Percentiles rank a stretch among this genome's conserved stretches.
Evolutionary conservation across 2,329 filamentous ascomycete genomes (phyloP).

Genomic region (Aspergillus eucalypticola): DNA sequence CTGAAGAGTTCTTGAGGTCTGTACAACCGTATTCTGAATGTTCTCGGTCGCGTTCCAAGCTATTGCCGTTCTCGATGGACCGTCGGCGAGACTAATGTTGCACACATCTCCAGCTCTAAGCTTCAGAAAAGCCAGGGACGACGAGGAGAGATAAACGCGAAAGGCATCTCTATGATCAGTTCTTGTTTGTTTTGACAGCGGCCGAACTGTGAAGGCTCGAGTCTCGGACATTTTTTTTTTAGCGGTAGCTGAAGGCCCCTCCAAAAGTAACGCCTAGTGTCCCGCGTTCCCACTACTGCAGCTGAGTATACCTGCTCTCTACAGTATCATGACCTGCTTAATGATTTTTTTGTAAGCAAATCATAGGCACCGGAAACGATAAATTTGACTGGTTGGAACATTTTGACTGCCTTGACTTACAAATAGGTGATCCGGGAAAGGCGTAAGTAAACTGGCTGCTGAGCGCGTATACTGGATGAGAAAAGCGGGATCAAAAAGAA

Average conservation of each 20-base stretch:
- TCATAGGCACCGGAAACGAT: too few species aligned
- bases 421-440: too few species aligned
- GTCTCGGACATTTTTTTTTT: conserved; percentile 37
- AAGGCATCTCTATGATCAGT: conserved; percentile 59
- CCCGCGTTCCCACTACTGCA: not conserved
- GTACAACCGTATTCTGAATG: conserved; percentile 66
- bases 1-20: conserved; percentile 73
- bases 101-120: conserved; percentile 62
- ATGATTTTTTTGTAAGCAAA: not conserved
- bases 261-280: not conserved
- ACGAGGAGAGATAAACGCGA: conserved; percentile 58
- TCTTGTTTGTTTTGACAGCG: conserved; percentile 51
- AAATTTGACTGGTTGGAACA: not conserved
- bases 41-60: conserved; percentile 64
- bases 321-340: not conserved
- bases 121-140: conserved; percentile 57
- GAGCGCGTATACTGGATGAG: too few species aligned
- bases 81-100: conserved; percentile 38
- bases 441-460: too few species aligned
- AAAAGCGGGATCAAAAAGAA: too few species aligned
- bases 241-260: not conserved
- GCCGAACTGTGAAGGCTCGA: conserved; percentile 55
- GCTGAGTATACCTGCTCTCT: not conserved
- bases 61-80: conserved; percentile 56
- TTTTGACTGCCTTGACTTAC: not conserved